Evolutionary conservation across 1,284 basidiomycete genomes (phyloP).

Genomic region (Coniophora puteana): DNA sequence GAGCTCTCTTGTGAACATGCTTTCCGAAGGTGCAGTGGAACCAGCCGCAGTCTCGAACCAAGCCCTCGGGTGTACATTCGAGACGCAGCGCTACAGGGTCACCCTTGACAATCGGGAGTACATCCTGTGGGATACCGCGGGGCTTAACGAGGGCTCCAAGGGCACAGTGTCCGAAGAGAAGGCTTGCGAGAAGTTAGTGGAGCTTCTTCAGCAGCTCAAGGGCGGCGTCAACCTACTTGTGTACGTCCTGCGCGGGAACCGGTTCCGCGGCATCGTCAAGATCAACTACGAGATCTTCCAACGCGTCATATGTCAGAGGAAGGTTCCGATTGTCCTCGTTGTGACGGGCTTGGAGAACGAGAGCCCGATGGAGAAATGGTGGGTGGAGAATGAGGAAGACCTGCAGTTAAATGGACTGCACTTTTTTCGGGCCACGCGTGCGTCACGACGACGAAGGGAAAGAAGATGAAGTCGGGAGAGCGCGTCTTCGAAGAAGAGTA

Average conservation of each 20-base stretch:
- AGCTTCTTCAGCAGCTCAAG: slow-evolving; percentile 21
- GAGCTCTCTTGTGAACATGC: slow-evolving; percentile 25
- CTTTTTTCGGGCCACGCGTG: slow-evolving; percentile 20
- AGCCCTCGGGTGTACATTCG: slow-evolving; percentile 22
- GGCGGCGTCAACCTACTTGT: slow-evolving; percentile 22
- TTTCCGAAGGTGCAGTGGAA: slow-evolving; percentile 16
- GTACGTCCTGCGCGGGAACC: slow-evolving; percentile 26
- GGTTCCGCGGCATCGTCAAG: slow-evolving; percentile 21
- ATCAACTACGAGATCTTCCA: slow-evolving; percentile 26
- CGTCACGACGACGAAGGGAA: slow-evolving; percentile 19
- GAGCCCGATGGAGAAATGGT: slow-evolving; percentile 25
- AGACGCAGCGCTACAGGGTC: slow-evolving; percentile 14
- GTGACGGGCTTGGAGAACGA: slow-evolving; percentile 27
- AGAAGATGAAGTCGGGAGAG: background rate
- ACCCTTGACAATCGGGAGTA: slow-evolving; percentile 10
- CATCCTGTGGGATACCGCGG: slow-evolving; percentile 26
- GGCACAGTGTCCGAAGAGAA: slow-evolving; percentile 23
- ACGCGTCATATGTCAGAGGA: slow-evolving; percentile 27
- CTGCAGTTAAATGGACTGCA: slow-evolving; percentile 19
- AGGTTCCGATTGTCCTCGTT: slow-evolving; percentile 25
- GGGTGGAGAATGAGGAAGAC: slow-evolving; percentile 16
- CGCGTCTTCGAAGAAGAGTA: no score
- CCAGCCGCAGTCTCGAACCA: slow-evolving; percentile 19
- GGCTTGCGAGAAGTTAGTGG: slow-evolving; percentile 23
- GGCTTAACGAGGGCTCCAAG: slow-evolving; percentile 21